Evolutionary conservation across 83 land plant species (phyloP).

Genomic region (Isoetes engelmannii): DNA sequence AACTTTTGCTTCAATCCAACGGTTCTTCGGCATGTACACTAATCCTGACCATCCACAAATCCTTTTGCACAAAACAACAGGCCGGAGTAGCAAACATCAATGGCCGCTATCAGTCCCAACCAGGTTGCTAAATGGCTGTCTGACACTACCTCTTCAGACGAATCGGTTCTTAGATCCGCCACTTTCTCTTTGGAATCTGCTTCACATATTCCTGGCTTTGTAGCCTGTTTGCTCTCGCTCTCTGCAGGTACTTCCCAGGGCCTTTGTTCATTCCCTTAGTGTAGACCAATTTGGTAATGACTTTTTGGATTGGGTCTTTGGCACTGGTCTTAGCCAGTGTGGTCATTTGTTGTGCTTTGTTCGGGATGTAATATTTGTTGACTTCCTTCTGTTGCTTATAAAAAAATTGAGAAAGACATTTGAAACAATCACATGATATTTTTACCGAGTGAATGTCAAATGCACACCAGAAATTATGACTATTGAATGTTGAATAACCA

Average conservation of each 20-base stretch:
- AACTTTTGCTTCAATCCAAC: no score
- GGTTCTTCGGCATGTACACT: no score
- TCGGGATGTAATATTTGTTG: slow-evolving; percentile 37
- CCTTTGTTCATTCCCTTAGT: not conserved
- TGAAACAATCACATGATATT: no score
- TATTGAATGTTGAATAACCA: not conserved
- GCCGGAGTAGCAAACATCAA: slow-evolving; percentile 17
- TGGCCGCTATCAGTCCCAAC: slow-evolving; percentile 9
- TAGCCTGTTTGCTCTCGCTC: slow-evolving; percentile 9
- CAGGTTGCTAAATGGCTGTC: slow-evolving; percentile 29
- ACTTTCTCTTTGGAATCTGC: slow-evolving; percentile 23
- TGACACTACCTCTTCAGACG: slow-evolving; percentile 28
- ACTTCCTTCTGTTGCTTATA: slow-evolving; percentile 38
- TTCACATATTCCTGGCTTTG: slow-evolving; percentile 17
- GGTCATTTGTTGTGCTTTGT: slow-evolving; percentile 32
- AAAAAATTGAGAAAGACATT: no score
- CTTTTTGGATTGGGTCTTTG: slow-evolving; percentile 16
- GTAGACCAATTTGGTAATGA: not conserved
- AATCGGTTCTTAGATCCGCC: slow-evolving; percentile 24
- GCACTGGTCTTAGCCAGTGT: slow-evolving; percentile 2
- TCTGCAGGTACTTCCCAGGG: slow-evolving; percentile 8
- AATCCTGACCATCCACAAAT: no score
- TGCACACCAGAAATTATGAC: not conserved
- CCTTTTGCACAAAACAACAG: not conserved
- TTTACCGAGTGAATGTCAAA: not conserved